phyloP scores from a whole-genome alignment of 306 rosid species.

The Quercus engelmannii region DNA sequence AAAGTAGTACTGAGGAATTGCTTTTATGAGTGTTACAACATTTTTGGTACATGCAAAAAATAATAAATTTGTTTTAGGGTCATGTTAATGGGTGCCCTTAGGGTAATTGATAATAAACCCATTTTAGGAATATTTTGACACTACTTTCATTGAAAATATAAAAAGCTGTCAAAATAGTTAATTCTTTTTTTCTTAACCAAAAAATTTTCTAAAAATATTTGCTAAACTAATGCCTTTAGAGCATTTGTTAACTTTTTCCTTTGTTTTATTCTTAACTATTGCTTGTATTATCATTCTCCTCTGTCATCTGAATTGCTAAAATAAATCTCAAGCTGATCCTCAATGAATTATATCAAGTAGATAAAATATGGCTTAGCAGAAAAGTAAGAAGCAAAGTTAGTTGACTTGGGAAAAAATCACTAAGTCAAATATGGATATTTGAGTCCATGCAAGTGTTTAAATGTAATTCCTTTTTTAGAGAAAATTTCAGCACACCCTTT shows the following conservation, averaged over 20 bases:
- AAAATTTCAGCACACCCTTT: not conserved
- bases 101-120: too few relatives aligned
- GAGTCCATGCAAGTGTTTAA: not conserved
- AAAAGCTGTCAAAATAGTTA: too few relatives aligned
- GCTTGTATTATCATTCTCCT: not conserved
- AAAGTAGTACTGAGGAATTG: not conserved
- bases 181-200: too few relatives aligned
- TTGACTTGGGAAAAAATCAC: not conserved
- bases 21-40: not conserved
- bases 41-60: not conserved
- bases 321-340: not conserved
- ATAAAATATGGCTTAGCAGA: not conserved
- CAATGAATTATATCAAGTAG: not conserved
- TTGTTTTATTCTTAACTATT: not conserved
- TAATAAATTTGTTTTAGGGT: not conserved
- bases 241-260: too few relatives aligned
- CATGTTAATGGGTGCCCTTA: too few relatives aligned
- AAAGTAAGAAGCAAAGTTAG: not conserved
- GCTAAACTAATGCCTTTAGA: too few relatives aligned
- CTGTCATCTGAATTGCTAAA: not conserved
- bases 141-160: too few relatives aligned
- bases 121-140: too few relatives aligned
- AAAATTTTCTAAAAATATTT: too few relatives aligned
- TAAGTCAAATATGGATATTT: slow-evolving; percentile 1
- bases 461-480: not conserved